A percentile compares a stretch with the other conserved stretches of the same genome.
Conservation (phyloP, 257 asterid species). For the Ilex aquifolium region DNA sequence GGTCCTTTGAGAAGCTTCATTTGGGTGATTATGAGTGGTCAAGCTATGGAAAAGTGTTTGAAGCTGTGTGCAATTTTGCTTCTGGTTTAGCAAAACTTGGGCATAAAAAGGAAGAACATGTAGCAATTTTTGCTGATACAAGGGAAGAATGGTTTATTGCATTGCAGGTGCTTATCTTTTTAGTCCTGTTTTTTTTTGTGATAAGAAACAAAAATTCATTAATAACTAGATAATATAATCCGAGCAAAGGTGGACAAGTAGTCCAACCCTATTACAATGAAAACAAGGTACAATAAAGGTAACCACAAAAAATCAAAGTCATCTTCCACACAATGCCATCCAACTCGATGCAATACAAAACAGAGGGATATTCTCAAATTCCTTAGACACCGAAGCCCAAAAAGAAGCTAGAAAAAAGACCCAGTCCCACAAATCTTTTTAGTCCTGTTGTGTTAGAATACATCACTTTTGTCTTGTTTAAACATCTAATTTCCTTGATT, state of each 20-base stretch:
- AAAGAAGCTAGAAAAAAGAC: too few species aligned
- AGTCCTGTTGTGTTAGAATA: conserved; percentile 8
- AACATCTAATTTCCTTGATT: not conserved
- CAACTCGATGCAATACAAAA: too few species aligned
- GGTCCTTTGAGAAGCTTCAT: conserved; percentile 94
- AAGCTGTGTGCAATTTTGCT: conserved; percentile 70
- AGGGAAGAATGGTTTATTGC: conserved; percentile 95
- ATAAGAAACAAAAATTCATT: too few species aligned
- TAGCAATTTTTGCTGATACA: conserved; percentile 95
- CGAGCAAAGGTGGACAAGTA: too few species aligned
- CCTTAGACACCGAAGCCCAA: too few species aligned
- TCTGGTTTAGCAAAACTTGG: conserved; percentile 89
- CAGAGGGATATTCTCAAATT: too few species aligned
- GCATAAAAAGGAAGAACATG: conserved; percentile 84
- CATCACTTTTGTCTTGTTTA: not conserved
- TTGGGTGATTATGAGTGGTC: conserved; percentile 92
- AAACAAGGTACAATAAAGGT: too few species aligned
- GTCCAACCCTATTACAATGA: too few species aligned
- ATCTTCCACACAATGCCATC: too few species aligned
- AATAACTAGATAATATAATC: too few species aligned
- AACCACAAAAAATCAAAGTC: too few species aligned
- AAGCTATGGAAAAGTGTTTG: conserved; percentile 74
- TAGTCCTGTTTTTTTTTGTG: conserved; percentile 4
- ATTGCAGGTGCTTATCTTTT: conserved; percentile 54
- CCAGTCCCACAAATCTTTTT: not conserved